Base-by-base conservation (phyloP, 2,329 filamentous ascomycete species). In the Fusarium paranaense region DNA sequence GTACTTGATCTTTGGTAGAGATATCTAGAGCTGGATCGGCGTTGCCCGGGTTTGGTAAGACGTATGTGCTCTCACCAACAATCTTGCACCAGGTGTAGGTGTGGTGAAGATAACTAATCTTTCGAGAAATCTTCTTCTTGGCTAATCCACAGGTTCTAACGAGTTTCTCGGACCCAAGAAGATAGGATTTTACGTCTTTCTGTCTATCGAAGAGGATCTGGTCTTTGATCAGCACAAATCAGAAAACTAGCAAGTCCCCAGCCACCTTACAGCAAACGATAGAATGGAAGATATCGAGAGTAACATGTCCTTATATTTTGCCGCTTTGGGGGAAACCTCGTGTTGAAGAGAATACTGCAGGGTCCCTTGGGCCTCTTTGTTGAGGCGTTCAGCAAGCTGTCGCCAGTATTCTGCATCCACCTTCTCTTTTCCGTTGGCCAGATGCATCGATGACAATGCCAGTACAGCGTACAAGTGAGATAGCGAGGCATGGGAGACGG, bases 31-130 rank as follows among this genome's bases (percentile, higher is more conserved):
- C 5, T 8, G 16, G 20, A 4, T 38, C 33, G 6, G 33, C 0
- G 22, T 57, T 61, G 4, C 35, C 58, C 8, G 20, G 14, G 32
- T 37, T 58, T 14, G 20, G 32, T 13, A 66, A 18, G 3, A 69
- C 62, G 22, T 62, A 69, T 16, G 67, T 69, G 13, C 67, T 69
- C 30, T 69, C 67, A 2, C 67, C 62, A 5, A 69, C 47, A 10
- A 69, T 66, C 18, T 58, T 47, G 22, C 37, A 40, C 67, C 67
- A 69, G 2, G 67, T 66, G 27, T 69, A 69, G 2, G 67, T 69
- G 20, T 69, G 67, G 6, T 69, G 67, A 2, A 69, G 58, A 14
- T 66, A 64, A 5, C 57, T 65, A 4, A 57, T 57, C 16, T 69
- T 69, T n/a, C 67, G 40, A 11, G 67, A 69, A n/a, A 66, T 66